phyloP scores from a whole-genome alignment of 768 basidiomycete species.

The Russula earlei region DNA sequence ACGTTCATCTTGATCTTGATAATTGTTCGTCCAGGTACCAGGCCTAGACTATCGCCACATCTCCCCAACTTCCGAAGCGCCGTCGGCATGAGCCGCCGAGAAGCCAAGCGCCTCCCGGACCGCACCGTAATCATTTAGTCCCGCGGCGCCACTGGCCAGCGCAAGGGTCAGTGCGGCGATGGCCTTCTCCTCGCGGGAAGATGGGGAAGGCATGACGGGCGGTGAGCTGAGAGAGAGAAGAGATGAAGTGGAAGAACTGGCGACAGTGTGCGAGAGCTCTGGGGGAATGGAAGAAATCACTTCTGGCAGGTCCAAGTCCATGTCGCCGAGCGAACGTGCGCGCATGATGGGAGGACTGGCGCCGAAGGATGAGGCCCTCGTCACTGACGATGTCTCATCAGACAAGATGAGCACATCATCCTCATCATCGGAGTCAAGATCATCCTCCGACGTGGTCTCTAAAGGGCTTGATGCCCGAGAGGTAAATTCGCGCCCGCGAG shows the following conservation, averaged over 20 bases:
- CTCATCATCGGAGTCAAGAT: conserved; percentile 28
- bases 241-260: conserved; percentile 34
- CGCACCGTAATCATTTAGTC: conserved; percentile 47
- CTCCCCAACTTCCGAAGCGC: conserved; percentile 45
- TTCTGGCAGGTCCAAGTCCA: conserved; percentile 31
- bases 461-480: conserved; percentile 16
- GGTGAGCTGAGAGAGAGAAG: conserved; percentile 29
- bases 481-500: conserved; percentile 8
- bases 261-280: conserved; percentile 29
- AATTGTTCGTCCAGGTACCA: not conserved
- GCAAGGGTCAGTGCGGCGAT: conserved; percentile 50
- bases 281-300: conserved; percentile 26
- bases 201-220: conserved; percentile 21
- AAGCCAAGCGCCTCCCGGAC: conserved; percentile 33
- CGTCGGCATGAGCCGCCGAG: conserved; percentile 20
- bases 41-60: conserved; percentile 36
- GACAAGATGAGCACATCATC: conserved; percentile 45
- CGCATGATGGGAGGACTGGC: conserved; percentile 31
- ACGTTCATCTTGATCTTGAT: not conserved
- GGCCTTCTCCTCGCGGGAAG: conserved; percentile 48
- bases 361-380: conserved; percentile 5
- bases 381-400: conserved; percentile 28
- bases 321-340: conserved; percentile 37
- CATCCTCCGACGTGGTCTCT: conserved; percentile 18
- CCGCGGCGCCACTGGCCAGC: conserved; percentile 55